phyloP scores from a whole-genome alignment of 371 early-diverging fungal genomes.

The Rozella allomycis region DNA sequence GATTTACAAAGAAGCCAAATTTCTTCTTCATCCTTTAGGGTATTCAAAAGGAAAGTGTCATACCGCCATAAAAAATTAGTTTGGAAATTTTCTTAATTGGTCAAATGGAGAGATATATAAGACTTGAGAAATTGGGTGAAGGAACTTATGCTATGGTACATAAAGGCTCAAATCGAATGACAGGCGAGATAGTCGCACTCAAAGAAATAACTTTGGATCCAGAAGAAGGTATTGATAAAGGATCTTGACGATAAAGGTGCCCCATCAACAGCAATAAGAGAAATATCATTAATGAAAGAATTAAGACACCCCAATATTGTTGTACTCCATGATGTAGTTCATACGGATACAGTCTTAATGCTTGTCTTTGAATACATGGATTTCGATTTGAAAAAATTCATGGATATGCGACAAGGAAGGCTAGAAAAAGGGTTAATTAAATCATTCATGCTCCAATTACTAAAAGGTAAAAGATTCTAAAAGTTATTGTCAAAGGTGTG shows the following conservation, averaged over 20 bases:
- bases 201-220: constrained; percentile 84
- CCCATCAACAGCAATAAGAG: constrained; percentile 87
- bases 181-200: constrained; percentile 83
- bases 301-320: constrained; percentile 75
- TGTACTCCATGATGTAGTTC: constrained; percentile 86
- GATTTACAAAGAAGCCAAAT: no score
- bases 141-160: constrained; percentile 99
- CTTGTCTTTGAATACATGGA: constrained; percentile 98
- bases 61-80: no score
- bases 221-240: constrained; percentile 69
- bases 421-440: constrained; percentile 1
- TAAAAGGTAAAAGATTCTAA: no score
- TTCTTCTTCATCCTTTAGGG: no score
- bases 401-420: constrained; percentile 35
- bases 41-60: no score
- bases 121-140: constrained; percentile 84
- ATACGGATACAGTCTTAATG: constrained; percentile 87
- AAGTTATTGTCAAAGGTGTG: no score
- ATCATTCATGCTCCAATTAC: constrained; percentile 61
- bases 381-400: constrained; percentile 88
- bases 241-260: constrained; percentile 33
- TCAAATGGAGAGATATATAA: constrained; percentile 50
- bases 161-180: constrained; percentile 73
- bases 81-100: no score
- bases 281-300: constrained; percentile 87